phyloP scores from a whole-genome alignment of 495 filamentous ascomycete genomes.

The Articulospora tetracladia region DNA sequence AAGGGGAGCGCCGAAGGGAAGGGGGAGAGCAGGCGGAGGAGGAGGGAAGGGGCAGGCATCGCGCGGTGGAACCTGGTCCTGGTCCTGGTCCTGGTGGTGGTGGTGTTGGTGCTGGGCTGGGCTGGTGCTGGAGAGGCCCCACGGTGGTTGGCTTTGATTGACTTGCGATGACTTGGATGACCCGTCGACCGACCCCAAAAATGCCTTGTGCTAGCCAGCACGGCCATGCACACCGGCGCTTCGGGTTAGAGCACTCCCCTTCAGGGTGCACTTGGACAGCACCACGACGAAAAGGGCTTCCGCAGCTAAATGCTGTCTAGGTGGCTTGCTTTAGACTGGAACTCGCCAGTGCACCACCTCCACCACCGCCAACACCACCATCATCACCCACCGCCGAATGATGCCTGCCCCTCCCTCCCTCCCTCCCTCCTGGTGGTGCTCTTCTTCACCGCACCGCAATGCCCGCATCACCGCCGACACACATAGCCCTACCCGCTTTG shows the following conservation, averaged over 20 bases:
- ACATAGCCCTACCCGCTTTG: constrained; percentile 20
- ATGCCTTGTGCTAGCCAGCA: background rate
- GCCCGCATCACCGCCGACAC: background rate
- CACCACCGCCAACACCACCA: background rate
- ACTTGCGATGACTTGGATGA: background rate
- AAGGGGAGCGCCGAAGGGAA: background rate
- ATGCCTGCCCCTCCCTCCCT: background rate
- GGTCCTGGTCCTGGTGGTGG: no score
- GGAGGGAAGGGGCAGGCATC: no score
- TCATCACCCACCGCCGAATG: background rate
- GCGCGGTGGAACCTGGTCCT: background rate
- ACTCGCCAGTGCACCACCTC: background rate
- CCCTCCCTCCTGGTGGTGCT: background rate
- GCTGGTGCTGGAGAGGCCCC: background rate
- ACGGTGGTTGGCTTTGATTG: background rate
- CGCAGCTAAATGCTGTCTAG: background rate
- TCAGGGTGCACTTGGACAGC: background rate
- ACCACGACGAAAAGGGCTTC: background rate
- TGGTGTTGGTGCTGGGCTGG: background rate
- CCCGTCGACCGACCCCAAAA: background rate
- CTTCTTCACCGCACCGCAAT: constrained; percentile 1
- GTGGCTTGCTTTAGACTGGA: background rate
- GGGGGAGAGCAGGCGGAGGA: no score
- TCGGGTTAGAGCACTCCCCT: background rate
- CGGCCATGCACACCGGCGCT: background rate